Evolutionary conservation across 108 stramenopile species (phyloP).

Genomic region (Fistulifera pelliculosa): DNA sequence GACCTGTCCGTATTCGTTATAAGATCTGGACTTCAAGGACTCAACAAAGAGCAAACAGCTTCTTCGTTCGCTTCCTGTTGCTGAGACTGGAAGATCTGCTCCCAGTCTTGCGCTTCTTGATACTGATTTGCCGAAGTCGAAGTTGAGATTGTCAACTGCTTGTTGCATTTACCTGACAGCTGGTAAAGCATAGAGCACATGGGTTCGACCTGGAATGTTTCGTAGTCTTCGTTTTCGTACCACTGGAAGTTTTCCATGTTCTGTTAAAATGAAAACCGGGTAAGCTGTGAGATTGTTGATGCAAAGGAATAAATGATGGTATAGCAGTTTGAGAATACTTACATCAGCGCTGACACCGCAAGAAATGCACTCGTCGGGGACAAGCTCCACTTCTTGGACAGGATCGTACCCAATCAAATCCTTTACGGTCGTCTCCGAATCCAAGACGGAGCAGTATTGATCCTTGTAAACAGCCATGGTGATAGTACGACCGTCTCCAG

Average conservation of each 20-base stretch:
- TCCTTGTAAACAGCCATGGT: conserved; percentile 67
- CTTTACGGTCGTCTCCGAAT: conserved; percentile 17
- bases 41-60: conserved; percentile 29
- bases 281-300: not conserved
- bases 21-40: conserved; percentile 28
- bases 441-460: conserved; percentile 59
- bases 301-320: not conserved
- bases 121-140: not conserved
- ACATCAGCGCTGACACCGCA: conserved; percentile 28
- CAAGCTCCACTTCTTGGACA: conserved; percentile 18
- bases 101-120: conserved; percentile 2
- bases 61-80: conserved; percentile 10
- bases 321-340: conserved; percentile 8
- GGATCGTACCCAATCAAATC: conserved; percentile 32
- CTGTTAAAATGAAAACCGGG: conserved; percentile 3
- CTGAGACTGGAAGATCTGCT: conserved; percentile 9
- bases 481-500: conserved; percentile 46
- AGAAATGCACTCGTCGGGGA: conserved; percentile 47
- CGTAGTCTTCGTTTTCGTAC: conserved; percentile 14
- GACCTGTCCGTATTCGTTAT: conserved; percentile 38
- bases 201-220: conserved; percentile 15
- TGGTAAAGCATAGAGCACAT: conserved; percentile 40
- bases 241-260: conserved; percentile 15
- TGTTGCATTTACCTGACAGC: conserved; percentile 43
- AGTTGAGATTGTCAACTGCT: conserved; percentile 17